phyloP scores from a whole-genome alignment of 306 rosid genomes.

The Abrus pulchellus region DNA sequence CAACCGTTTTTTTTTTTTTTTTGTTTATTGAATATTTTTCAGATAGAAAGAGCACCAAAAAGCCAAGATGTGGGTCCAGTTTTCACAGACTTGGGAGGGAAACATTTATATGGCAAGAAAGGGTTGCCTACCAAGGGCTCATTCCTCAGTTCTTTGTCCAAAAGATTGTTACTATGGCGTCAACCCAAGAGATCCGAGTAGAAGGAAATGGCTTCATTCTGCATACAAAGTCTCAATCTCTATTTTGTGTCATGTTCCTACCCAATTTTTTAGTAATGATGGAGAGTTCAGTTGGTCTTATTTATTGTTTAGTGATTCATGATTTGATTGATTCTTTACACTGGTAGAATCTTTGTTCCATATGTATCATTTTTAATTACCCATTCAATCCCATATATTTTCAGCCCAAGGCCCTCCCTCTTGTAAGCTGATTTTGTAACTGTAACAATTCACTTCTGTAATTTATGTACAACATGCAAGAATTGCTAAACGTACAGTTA shows the following conservation, averaged over 20 bases:
- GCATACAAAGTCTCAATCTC: slow-evolving; percentile 37
- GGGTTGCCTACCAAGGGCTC: slow-evolving; percentile 71
- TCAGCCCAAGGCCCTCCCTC: slow-evolving; percentile 42
- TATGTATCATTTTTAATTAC: slow-evolving; percentile 36
- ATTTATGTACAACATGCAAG: slow-evolving; percentile 40
- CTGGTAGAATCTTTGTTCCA: slow-evolving; percentile 51
- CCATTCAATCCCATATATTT: slow-evolving; percentile 65
- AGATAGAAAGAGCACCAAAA: slow-evolving; percentile 80
- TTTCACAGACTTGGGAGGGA: slow-evolving; percentile 90
- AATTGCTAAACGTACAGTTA: slow-evolving; percentile 23
- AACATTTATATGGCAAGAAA: slow-evolving; percentile 80
- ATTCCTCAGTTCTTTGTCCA: slow-evolving; percentile 73
- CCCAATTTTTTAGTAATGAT: slow-evolving; percentile 44
- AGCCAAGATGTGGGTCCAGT: slow-evolving; percentile 77
- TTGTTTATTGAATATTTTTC: slow-evolving; percentile 45
- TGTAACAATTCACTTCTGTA: slow-evolving; percentile 47
- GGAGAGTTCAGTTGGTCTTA: slow-evolving; percentile 52
- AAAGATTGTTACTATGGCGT: slow-evolving; percentile 67
- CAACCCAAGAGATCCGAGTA: slow-evolving; percentile 83
- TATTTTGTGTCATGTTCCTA: slow-evolving; percentile 29
- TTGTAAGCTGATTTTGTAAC: slow-evolving; percentile 50
- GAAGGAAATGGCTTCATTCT: slow-evolving; percentile 46
- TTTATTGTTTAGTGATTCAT: slow-evolving; percentile 50
- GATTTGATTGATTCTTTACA: slow-evolving; percentile 55
- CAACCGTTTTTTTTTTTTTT: not conserved